Evolutionary conservation across 2,329 filamentous ascomycete genomes (phyloP).

Genomic region (Aureobasidium vineae): DNA sequence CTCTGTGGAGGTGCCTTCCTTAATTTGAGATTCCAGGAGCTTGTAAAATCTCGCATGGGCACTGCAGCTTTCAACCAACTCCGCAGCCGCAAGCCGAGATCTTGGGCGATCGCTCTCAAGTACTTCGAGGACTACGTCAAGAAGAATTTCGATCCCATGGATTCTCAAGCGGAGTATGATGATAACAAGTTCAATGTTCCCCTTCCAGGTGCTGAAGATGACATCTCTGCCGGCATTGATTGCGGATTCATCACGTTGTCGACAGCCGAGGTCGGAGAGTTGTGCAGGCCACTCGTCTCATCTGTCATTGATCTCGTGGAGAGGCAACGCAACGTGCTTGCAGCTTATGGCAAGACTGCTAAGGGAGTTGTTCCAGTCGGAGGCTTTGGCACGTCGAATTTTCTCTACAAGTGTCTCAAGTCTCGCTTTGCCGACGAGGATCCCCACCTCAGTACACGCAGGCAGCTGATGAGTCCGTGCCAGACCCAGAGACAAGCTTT

Average conservation of each 20-base stretch:
- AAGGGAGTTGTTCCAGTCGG: constrained; percentile 76
- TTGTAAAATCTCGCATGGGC: neutral
- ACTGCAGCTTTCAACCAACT: neutral
- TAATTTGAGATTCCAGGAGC: constrained; percentile 1
- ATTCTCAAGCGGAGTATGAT: constrained; percentile 61
- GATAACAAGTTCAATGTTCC: constrained; percentile 70
- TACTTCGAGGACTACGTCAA: constrained; percentile 83
- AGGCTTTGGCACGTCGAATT: constrained; percentile 72
- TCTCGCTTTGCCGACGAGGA: constrained; percentile 59
- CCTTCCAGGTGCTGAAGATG: constrained; percentile 72
- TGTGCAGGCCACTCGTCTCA: constrained; percentile 64
- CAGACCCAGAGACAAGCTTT: constrained; percentile 38
- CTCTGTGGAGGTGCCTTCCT: constrained; percentile 4
- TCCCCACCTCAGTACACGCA: constrained; percentile 42
- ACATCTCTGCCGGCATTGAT: constrained; percentile 71
- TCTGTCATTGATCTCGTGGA: constrained; percentile 45
- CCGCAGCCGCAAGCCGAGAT: neutral
- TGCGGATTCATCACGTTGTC: constrained; percentile 74
- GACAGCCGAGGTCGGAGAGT: constrained; percentile 62
- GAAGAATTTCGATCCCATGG: constrained; percentile 65
- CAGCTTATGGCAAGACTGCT: constrained; percentile 42
- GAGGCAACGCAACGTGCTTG: constrained; percentile 46
- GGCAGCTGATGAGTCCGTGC: neutral
- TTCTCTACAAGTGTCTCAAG: constrained; percentile 69
- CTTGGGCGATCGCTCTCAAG: neutral